Conservation (phyloP, 768 basidiomycete genomes). For the Cystofilobasidium macerans region DNA sequence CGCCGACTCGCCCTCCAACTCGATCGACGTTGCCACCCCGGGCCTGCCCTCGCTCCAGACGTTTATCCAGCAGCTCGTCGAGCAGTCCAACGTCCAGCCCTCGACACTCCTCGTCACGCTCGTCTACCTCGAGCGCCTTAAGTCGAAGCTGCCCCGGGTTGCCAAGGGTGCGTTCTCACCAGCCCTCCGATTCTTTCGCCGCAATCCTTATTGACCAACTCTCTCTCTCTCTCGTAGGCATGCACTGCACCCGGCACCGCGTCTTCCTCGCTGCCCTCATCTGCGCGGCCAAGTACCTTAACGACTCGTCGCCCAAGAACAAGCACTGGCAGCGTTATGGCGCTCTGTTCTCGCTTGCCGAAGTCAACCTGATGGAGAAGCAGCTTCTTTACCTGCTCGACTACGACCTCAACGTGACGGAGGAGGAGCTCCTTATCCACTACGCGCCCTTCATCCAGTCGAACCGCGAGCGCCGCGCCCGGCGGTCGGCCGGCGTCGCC, state of each 20-base stretch:
- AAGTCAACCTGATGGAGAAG: conserved; percentile 89
- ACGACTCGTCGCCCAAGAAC: conserved; percentile 87
- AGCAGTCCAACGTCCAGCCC: conserved; percentile 75
- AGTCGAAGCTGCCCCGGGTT: conserved; percentile 62
- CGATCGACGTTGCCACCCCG: conserved; percentile 10
- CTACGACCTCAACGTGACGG: conserved; percentile 76
- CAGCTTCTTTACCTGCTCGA: conserved; percentile 86
- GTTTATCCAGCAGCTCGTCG: conserved; percentile 72
- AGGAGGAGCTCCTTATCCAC: conserved; percentile 55
- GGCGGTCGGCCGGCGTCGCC: conserved; percentile 9
- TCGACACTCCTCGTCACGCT: conserved; percentile 81
- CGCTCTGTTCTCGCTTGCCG: conserved; percentile 48
- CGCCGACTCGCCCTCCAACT: not conserved
- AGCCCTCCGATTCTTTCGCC: not conserved
- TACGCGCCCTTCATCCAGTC: conserved; percentile 49
- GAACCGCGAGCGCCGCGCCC: conserved; percentile 28
- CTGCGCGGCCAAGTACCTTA: conserved; percentile 90
- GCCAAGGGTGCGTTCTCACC: conserved; percentile 58
- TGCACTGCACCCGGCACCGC: conserved; percentile 85
- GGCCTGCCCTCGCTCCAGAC: conserved; percentile 54
- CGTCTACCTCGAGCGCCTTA: conserved; percentile 80
- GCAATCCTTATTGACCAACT: not conserved
- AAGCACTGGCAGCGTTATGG: conserved; percentile 79
- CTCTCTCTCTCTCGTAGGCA: conserved; percentile 41
- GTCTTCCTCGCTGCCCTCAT: conserved; percentile 94